Evolutionary conservation across 805 yeast genomes (phyloP).

Genomic region (Yarrowia porcina): DNA sequence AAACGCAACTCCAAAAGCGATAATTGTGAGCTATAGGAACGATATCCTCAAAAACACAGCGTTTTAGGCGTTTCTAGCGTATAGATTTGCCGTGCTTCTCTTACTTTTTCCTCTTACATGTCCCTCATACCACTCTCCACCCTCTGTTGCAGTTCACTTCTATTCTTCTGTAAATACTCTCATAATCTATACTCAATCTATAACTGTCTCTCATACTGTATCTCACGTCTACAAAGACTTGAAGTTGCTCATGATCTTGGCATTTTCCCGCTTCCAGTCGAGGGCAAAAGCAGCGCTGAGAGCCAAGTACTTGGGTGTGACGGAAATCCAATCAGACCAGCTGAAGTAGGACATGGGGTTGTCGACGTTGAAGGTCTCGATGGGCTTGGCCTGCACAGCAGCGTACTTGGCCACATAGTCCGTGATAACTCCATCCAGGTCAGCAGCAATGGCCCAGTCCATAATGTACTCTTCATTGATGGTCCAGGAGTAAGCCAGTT

Average conservation of each 20-base stretch:
- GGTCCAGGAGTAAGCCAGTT: constrained; percentile 52
- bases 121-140: too few species aligned
- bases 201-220: too few species aligned
- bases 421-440: constrained; percentile 44
- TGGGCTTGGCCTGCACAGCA: constrained; percentile 7
- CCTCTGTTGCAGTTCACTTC: too few species aligned
- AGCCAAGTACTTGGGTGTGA: constrained; percentile 10
- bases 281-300: background rate
- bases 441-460: constrained; percentile 40
- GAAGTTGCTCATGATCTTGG: constrained; percentile 5
- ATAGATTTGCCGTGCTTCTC: too few species aligned
- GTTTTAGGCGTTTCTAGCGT: too few species aligned
- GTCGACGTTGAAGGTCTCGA: constrained; percentile 18
- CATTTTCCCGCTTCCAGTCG: constrained; percentile 13
- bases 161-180: background rate
- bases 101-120: too few species aligned
- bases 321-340: constrained; percentile 7
- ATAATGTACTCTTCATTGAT: constrained; percentile 43
- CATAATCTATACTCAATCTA: background rate
- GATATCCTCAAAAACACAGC: too few species aligned
- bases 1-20: too few species aligned
- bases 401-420: constrained; percentile 35
- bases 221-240: background rate
- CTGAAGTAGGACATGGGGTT: constrained; percentile 23
- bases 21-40: too few species aligned